Conservation (phyloP, 805 yeast genomes). For the Yarrowia osloensis region DNA sequence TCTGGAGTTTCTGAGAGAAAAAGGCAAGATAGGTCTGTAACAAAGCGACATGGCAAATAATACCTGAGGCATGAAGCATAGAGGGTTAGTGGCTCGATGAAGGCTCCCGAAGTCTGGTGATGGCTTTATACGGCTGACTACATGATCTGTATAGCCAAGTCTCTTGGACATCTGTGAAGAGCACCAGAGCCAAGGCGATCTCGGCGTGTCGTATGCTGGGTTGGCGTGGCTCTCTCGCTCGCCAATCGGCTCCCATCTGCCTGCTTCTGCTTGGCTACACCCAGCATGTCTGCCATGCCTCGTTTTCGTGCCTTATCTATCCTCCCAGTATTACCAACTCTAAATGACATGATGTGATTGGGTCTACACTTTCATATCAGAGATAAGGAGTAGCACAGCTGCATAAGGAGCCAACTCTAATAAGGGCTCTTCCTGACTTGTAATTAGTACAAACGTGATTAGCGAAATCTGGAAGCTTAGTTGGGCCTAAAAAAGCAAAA, state of each 20-base stretch:
- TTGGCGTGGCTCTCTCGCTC: not conserved
- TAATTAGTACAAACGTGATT: slow-evolving; percentile 10
- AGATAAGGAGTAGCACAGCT: slow-evolving; percentile 20
- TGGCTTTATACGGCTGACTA: not conserved
- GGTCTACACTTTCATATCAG: slow-evolving; percentile 18
- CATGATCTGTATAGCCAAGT: not conserved
- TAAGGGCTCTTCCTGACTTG: not conserved
- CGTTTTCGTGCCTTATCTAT: slow-evolving; percentile 30
- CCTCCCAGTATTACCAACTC: slow-evolving; percentile 2
- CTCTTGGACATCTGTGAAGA: not conserved
- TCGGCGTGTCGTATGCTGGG: not conserved
- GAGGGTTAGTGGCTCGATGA: not conserved
- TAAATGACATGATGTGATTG: not conserved
- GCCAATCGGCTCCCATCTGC: not conserved
- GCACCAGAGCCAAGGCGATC: slow-evolving; percentile 2
- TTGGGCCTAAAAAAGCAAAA: not conserved
- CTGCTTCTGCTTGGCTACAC: slow-evolving; percentile 6
- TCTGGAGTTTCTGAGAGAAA: slow-evolving; percentile 4
- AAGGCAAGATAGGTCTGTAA: slow-evolving; percentile 3
- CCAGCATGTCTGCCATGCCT: slow-evolving; percentile 6
- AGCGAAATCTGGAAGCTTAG: slow-evolving; percentile 4
- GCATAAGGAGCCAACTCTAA: slow-evolving; percentile 7
- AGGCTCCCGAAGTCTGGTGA: not conserved
- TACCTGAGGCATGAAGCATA: not conserved
- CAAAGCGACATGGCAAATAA: not conserved